Conservation (phyloP, 148 eudicot species). For the Rhododendron simsii region DNA sequence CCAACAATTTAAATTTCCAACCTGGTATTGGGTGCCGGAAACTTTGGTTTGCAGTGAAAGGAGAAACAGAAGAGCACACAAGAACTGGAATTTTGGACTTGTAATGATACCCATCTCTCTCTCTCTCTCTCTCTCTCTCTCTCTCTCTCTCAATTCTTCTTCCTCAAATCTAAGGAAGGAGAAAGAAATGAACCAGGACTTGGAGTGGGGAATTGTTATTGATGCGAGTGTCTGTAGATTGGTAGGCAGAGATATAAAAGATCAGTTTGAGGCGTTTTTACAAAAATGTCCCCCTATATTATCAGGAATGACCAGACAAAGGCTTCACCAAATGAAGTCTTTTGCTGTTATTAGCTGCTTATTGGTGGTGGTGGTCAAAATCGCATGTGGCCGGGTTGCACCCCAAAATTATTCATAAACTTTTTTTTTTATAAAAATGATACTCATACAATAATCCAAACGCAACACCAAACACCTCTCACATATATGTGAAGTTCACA, state of each 20-base stretch:
- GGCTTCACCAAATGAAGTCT: not conserved
- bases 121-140: constrained; percentile 18
- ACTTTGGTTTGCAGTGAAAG: constrained; percentile 40
- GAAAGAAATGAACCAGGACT: not conserved
- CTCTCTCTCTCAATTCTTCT: constrained; percentile 6
- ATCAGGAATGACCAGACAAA: not conserved
- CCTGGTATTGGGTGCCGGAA: constrained; percentile 52
- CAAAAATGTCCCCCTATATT: not conserved
- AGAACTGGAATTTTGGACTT: constrained; percentile 14
- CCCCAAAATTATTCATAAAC: not conserved
- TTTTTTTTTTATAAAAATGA: no score
- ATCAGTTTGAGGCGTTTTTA: constrained; percentile 3
- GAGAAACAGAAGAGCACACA: constrained; percentile 26
- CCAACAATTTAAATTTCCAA: constrained; percentile 79
- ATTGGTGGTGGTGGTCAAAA: not conserved
- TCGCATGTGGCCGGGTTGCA: not conserved
- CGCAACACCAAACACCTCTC: no score
- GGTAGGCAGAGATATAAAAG: not conserved
- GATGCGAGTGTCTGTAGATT: not conserved
- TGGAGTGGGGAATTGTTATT: not conserved
- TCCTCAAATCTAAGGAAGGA: not conserved
- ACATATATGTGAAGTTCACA: no score
- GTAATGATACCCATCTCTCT: constrained; percentile 23
- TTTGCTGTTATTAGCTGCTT: not conserved
- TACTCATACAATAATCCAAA: no score